Percentiles rank a stretch among this genome's conserved stretches.
Evolutionary conservation across 306 rosid genomes (phyloP).

Genomic region (Urtica urens): DNA sequence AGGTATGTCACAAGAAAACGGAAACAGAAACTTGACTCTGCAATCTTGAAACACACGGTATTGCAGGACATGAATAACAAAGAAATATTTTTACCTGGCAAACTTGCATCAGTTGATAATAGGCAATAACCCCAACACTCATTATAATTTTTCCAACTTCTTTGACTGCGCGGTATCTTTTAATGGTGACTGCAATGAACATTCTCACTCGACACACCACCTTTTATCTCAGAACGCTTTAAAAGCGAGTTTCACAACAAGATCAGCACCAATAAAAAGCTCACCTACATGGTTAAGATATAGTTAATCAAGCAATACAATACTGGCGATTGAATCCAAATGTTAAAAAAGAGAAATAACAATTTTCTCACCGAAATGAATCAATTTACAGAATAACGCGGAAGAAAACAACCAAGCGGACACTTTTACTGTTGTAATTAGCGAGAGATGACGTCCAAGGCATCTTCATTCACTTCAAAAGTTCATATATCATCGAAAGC

Average conservation of each 20-base stretch:
- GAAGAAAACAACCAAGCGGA: conserved; percentile 87
- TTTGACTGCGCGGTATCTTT: conserved; percentile 48
- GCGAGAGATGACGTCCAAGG: conserved; percentile 73
- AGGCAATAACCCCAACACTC: conserved; percentile 78
- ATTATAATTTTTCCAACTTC: conserved; percentile 70
- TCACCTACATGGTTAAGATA: conserved; percentile 21
- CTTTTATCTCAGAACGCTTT: conserved; percentile 20
- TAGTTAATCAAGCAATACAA: neutral
- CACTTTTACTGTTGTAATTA: conserved; percentile 53
- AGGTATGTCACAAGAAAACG: no score
- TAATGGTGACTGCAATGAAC: conserved; percentile 56
- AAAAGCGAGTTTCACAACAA: conserved; percentile 13
- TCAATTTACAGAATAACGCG: conserved; percentile 78
- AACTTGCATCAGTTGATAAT: conserved; percentile 82
- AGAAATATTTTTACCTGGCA: conserved; percentile 51
- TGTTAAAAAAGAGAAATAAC: no score
- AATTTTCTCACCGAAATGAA: conserved; percentile 36
- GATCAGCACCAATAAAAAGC: conserved; percentile 12
- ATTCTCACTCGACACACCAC: conserved; percentile 50
- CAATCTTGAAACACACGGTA: neutral
- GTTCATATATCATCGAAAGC: conserved; percentile 23
- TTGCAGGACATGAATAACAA: neutral
- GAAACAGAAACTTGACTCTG: neutral
- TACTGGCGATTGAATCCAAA: neutral
- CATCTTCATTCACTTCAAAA: conserved; percentile 52